Evolutionary conservation across 2,329 filamentous ascomycete genomes (phyloP).

Genomic region (Alternaria gaisen): DNA sequence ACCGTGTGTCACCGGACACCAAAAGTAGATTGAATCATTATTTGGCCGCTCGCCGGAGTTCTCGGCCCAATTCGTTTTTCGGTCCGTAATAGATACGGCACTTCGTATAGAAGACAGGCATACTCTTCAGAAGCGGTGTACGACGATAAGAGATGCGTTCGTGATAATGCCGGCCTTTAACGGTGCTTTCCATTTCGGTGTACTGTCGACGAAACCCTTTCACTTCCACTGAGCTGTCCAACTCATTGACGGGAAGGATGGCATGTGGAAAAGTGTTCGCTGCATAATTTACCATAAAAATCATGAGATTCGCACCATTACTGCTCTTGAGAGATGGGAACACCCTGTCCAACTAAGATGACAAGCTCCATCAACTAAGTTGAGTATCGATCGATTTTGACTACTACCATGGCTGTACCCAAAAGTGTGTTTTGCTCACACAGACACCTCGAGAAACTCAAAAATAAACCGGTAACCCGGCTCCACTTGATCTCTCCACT

Average conservation of each 20-base stretch:
- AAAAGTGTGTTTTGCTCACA: background rate
- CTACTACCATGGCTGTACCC: no score
- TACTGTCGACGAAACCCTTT: no score
- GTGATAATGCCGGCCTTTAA: background rate
- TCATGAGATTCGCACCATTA: background rate
- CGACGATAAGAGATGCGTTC: conserved; percentile 4
- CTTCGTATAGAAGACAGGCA: background rate
- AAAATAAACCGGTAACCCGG: conserved; percentile 9
- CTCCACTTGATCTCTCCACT: conserved; percentile 9
- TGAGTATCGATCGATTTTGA: background rate
- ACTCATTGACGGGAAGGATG: no score
- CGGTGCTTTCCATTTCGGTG: background rate
- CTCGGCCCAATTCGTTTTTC: conserved; percentile 5
- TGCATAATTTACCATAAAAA: fast-evolving
- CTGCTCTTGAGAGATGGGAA: background rate
- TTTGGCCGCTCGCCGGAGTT: background rate
- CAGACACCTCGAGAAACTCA: background rate
- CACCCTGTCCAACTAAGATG: no score
- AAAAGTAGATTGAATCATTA: background rate
- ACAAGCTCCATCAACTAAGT: background rate
- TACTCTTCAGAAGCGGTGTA: background rate
- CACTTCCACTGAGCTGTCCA: background rate
- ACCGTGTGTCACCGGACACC: background rate
- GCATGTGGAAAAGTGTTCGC: no score
- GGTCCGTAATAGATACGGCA: conserved; percentile 2